Conservation (phyloP, 148 eudicot genomes). For the Camellia sinensis region DNA sequence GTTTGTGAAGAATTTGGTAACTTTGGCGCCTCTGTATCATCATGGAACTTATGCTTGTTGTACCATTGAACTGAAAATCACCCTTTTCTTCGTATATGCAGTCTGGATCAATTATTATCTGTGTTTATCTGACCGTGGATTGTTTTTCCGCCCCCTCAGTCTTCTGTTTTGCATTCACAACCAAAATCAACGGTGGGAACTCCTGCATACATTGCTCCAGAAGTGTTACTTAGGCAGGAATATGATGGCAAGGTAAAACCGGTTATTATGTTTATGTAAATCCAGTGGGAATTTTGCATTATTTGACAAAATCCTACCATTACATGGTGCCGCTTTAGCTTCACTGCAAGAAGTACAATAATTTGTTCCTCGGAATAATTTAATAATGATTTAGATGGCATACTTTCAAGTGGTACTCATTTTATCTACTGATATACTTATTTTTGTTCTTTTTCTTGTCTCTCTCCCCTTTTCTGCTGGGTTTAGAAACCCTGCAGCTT, state of each 20-base stretch:
- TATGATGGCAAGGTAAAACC: slow-evolving; percentile 86
- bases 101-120: not conserved
- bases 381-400: too few species aligned
- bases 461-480: too few species aligned
- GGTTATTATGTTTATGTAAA: not conserved
- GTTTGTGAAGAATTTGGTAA: not conserved
- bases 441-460: not conserved
- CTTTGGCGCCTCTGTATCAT: not conserved
- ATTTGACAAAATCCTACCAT: not conserved
- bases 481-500: too few species aligned
- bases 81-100: not conserved
- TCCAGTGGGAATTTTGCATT: not conserved
- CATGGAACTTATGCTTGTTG: not conserved
- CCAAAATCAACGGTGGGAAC: slow-evolving; percentile 97
- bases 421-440: not conserved
- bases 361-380: not conserved
- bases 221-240: slow-evolving; percentile 76
- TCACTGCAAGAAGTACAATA: not conserved
- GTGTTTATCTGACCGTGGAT: slow-evolving; percentile 6
- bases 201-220: slow-evolving; percentile 97
- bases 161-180: slow-evolving; percentile 89
- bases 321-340: not conserved
- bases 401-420: not conserved
- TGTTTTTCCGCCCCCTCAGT: slow-evolving; percentile 41
- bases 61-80: not conserved